Evolutionary conservation across 2,329 filamentous ascomycete species (phyloP).

Genomic region (Apiospora sp.): DNA sequence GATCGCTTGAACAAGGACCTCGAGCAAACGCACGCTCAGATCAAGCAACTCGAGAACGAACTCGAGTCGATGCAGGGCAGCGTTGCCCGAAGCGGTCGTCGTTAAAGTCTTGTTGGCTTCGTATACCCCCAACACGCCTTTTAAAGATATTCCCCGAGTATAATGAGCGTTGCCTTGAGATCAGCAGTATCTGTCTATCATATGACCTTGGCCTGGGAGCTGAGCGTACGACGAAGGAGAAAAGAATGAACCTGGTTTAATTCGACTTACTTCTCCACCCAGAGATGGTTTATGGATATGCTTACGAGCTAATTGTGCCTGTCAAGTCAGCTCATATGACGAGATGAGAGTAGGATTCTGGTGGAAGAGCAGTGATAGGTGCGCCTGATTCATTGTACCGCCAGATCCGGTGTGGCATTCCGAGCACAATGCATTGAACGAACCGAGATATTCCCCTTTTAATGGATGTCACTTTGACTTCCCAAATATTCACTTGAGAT

Average conservation of each 20-base stretch:
- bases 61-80: slow-evolving; percentile 93
- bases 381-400: slow-evolving; percentile 8
- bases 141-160: slow-evolving; percentile 5
- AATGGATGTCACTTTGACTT: slow-evolving; percentile 41
- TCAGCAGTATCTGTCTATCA: slow-evolving; percentile 7
- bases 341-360: slow-evolving; percentile 25
- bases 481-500: slow-evolving; percentile 43
- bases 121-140: slow-evolving; percentile 25
- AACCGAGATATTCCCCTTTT: slow-evolving; percentile 42
- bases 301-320: slow-evolving; percentile 22
- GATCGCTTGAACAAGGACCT: slow-evolving; percentile 99
- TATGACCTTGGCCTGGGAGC: slow-evolving; percentile 1
- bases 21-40: slow-evolving; percentile 94
- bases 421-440: slow-evolving; percentile 27
- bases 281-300: slow-evolving; percentile 21
- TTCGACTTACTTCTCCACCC: slow-evolving; percentile 5
- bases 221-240: slow-evolving; percentile 1
- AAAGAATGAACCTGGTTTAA: slow-evolving; percentile 6
- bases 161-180: slow-evolving; percentile 23
- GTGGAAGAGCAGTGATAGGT: slow-evolving; percentile 14
- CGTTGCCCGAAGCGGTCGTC: slow-evolving; percentile 89
- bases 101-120: slow-evolving; percentile 58
- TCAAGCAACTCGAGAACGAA: slow-evolving; percentile 90
- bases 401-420: slow-evolving; percentile 2
- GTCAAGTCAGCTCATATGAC: slow-evolving; percentile 21